A percentile compares a stretch with the other conserved stretches of the same genome.
Conservation (phyloP, 345 rosid species). For the Geranium brycei region DNA sequence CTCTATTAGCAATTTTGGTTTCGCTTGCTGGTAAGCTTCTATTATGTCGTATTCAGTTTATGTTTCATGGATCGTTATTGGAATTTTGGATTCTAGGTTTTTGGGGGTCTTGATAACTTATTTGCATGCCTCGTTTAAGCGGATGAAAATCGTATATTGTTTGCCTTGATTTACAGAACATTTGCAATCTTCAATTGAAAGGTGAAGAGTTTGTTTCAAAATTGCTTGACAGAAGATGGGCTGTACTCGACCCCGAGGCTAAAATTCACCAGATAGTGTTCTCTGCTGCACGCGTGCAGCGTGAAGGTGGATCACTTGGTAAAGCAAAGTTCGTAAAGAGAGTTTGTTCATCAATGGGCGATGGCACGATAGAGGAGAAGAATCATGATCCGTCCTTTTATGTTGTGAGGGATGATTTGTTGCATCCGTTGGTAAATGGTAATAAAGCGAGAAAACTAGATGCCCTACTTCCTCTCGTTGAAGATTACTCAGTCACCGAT, state of each 20-base stretch:
- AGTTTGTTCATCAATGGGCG: constrained; percentile 31
- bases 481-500: constrained; percentile 52
- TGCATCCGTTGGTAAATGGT: constrained; percentile 82
- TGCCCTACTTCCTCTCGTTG: constrained; percentile 55
- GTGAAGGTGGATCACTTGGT: constrained; percentile 12
- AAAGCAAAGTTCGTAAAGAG: constrained; percentile 25
- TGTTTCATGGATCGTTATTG: no score
- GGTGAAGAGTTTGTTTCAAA: constrained; percentile 25
- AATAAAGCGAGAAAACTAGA: constrained; percentile 90
- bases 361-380: constrained; percentile 12
- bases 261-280: constrained; percentile 40
- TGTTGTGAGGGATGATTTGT: constrained; percentile 73
- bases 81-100: no score
- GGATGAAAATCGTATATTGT: background rate
- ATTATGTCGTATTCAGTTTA: no score
- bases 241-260: constrained; percentile 43
- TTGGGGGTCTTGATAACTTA: no score
- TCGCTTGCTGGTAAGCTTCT: no score
- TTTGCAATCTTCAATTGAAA: constrained; percentile 16
- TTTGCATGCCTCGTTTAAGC: no score
- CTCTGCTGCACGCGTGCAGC: constrained; percentile 17
- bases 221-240: constrained; percentile 65
- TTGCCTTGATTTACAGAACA: constrained; percentile 19
- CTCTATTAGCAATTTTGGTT: no score
- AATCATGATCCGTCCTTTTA: constrained; percentile 37